Evolutionary conservation across 2,329 filamentous ascomycete genomes (phyloP), one percentile per base, ranked within the genome.

Genomic region (Phyllosticta paracitricarpa): DNA sequence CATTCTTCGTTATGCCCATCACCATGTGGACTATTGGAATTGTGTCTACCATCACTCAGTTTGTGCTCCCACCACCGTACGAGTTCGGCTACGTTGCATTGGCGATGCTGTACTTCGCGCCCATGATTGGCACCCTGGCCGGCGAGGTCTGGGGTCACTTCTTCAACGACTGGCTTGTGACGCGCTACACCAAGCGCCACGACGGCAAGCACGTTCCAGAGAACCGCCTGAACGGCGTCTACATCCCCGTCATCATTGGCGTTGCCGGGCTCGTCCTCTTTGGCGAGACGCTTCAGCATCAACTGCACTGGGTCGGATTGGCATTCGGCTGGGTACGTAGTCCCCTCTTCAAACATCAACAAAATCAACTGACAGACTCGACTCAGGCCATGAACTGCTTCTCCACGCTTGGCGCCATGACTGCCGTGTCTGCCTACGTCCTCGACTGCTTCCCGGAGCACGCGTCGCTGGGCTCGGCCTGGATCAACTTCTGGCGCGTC

Each of bases 121-220:
- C 72, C 3, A 70, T 73, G 53, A 66, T 74, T 30, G 72, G 70
- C 8, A 72, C 71, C 51, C 26, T 67, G 8, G 51, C 72, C 19
- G 71, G 70, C 19, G 71, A 73, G 61, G 33, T 67, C 35, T 73
- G 70, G 64, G 72, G 72, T 54, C 70, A 74, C 59, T 74, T 68
- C 65, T 73, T 73, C 66, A 74, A 74, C 62, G 71, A 74, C 62
- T 73, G 67, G 58, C 66, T 74, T 52, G 68, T 66, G 19, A 63
- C 65, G 26, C 67, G 70, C 54, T 72, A 74, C 58, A 68, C 73
- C 30, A 62, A 64, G 7, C 69, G 66, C 30, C 70, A 74, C 58
- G 61, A 66, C 10, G 71, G 71, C 35, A 58, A 57, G 19, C 67
- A 67, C 48, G 63, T 67, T 35, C 70, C 72, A 1, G 72, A 73